Conservation (phyloP, 2,329 filamentous ascomycete species). For the Diaporthe aspalathi region DNA sequence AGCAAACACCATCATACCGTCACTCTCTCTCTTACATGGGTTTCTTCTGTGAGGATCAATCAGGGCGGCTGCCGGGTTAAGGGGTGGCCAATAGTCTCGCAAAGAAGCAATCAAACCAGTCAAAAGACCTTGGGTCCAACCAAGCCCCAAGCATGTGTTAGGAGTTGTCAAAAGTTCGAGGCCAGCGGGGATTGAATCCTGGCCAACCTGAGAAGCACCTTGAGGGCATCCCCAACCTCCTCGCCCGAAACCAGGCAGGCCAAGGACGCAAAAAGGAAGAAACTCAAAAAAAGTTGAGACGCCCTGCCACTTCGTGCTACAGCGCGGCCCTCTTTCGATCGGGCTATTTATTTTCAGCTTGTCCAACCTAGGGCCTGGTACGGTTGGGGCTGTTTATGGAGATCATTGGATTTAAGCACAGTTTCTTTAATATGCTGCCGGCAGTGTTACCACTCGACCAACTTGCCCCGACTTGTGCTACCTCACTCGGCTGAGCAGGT, state of each 20-base stretch:
- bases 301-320: slow-evolving; percentile 29
- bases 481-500: not conserved
- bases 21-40: too few species aligned
- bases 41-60: too few species aligned
- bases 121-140: not conserved
- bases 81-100: too few species aligned
- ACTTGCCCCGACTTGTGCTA: slow-evolving; percentile 25
- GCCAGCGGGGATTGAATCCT: not conserved
- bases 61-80: not conserved
- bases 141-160: not conserved
- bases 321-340: slow-evolving; percentile 32
- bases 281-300: slow-evolving; percentile 61
- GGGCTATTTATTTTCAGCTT: slow-evolving; percentile 29
- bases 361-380: slow-evolving; percentile 40
- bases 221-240: not conserved
- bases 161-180: not conserved
- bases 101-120: not conserved
- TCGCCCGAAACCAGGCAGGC: not conserved
- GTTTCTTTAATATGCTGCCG: slow-evolving; percentile 12
- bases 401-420: slow-evolving; percentile 24
- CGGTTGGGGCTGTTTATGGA: slow-evolving; percentile 42
- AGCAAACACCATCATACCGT: not conserved
- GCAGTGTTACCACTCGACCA: slow-evolving; percentile 25
- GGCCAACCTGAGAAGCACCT: not conserved
- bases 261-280: slow-evolving; percentile 39